phyloP scores from a whole-genome alignment of 2,329 filamentous ascomycete genomes.

The Colletotrichum melonis region DNA sequence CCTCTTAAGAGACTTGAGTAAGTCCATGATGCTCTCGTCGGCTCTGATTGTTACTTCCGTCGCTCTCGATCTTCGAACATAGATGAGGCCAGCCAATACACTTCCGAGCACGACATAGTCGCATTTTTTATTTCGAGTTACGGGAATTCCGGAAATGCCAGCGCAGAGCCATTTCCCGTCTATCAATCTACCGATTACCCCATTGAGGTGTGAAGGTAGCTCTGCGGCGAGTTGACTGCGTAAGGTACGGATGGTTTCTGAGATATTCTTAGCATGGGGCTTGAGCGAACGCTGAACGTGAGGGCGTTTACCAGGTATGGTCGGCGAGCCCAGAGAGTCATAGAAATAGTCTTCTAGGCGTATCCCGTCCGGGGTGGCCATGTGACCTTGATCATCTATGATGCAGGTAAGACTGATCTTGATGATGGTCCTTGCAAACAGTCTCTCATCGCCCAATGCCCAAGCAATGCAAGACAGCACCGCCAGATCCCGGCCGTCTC shows the following conservation, averaged over 20 bases:
- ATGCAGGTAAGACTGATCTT: constrained; percentile 6
- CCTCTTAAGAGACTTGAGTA: constrained; percentile 27
- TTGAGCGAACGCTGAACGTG: rapidly evolving
- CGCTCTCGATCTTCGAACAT: constrained; percentile 17
- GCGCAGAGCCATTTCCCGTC: constrained; percentile 28
- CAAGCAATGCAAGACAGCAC: constrained; percentile 20
- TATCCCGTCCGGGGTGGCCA: constrained; percentile 5
- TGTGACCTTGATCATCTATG: not conserved
- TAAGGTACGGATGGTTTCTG: constrained; percentile 17
- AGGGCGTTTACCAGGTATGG: constrained; percentile 14
- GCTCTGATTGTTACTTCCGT: constrained; percentile 13
- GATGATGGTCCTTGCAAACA: constrained; percentile 1
- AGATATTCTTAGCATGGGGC: not conserved
- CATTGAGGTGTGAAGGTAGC: constrained; percentile 23
- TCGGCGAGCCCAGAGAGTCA: constrained; percentile 21
- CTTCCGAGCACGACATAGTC: constrained; percentile 29
- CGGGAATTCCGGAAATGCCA: constrained; percentile 26
- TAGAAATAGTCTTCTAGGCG: constrained; percentile 14
- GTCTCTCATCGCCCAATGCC: constrained; percentile 22
- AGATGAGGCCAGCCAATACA: constrained; percentile 19
- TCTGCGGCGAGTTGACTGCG: constrained; percentile 15
- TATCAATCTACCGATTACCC: constrained; percentile 3
- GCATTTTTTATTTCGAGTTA: constrained; percentile 30
- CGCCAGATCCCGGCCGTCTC: not conserved
- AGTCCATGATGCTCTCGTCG: constrained; percentile 25